Percentiles rank a stretch among this genome's conserved stretches.
Conservation (phyloP, 805 yeast genomes). For the Hemisphaericaspora nanyangensis region DNA sequence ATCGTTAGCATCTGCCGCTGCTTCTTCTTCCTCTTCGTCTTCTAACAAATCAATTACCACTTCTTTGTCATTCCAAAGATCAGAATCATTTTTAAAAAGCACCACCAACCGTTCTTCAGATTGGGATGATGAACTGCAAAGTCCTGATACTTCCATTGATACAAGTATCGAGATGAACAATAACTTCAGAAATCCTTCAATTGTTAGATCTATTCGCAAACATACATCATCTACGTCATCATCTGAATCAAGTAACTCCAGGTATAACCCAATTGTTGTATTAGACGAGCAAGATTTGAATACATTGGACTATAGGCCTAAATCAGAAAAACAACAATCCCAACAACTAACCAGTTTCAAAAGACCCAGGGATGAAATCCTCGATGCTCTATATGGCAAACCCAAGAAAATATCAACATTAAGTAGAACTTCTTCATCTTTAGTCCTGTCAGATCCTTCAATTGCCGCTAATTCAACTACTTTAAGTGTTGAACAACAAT, state of each 20-base stretch:
- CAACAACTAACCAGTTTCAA: constrained; percentile 12
- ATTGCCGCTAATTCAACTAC: constrained; percentile 4
- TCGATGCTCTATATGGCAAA: constrained; percentile 15
- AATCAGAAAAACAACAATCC: background rate
- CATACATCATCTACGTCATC: background rate
- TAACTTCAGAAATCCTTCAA: constrained; percentile 31
- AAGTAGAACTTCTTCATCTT: background rate
- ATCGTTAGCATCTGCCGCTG: too few species aligned
- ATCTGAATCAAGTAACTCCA: background rate
- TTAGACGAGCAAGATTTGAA: background rate
- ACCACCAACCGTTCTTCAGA: constrained; percentile 16
- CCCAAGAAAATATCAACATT: constrained; percentile 20
- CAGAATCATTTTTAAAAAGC: constrained; percentile 19
- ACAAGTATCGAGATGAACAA: constrained; percentile 28
- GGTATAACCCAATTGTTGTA: background rate
- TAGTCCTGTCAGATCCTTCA: background rate
- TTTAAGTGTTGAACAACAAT: constrained; percentile 39
- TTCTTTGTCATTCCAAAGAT: constrained; percentile 9
- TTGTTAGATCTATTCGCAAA: background rate
- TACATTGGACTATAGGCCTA: background rate
- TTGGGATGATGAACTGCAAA: constrained; percentile 26
- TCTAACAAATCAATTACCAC: too few species aligned
- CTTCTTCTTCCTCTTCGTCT: background rate
- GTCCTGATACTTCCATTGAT: constrained; percentile 35
- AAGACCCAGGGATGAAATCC: constrained; percentile 16